Base-by-base conservation (phyloP, 2,329 filamentous ascomycete genomes). In the Helminthosporium solani region DNA sequence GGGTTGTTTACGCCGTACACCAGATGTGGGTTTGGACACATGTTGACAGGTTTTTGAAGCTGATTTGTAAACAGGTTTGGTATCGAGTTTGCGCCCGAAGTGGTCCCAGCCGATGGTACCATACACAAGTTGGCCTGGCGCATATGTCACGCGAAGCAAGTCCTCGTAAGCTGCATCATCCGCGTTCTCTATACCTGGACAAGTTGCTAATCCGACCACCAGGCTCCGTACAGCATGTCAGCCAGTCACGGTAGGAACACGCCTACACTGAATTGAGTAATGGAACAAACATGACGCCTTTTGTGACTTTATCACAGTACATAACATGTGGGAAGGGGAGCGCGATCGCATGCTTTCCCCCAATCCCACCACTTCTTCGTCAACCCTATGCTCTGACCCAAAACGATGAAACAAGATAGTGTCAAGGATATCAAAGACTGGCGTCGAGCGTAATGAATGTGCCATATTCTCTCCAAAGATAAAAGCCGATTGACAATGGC, bases 81-180 rank as follows among this genome's bases (percentile, higher is more conserved):
- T 41, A 88, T 99, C 49, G 94, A 99, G 68, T 91, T 99, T 65
- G 89, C 94, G 1, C 86, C 91, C 0, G 89, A 90, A 35, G 92
- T 97, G 1, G 94, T 99, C 25, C 84, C 88, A 42, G 90, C 91
- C 0, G 94, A 99, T 73, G 90, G 94, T 5, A 95, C 86, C 58
- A 88, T 97, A 49, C 83, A 81, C 63, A 96, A 95, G 66, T 75
- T 99, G 53, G 90, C 91, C 5, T 96, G 92, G 91, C 82, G 94
- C 63, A 88, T 99, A 53, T 94, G 87, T 69, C 95, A 95, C 68
- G 94, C 94, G 28, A 96, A 96, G 77, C 89, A 91, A 72, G 94
- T 96, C 54, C 71, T 97, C 73, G 90, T 95, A 76, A 75, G 87
- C 79, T 8, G 42, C 27, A 9, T 19, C 21, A 16, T 44, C 27